These are phyloP conservation scores for Penicillium mononematosum DNA, from an alignment of 495 filamentous ascomycete genomes.

Conservation along the genomic window DNA sequence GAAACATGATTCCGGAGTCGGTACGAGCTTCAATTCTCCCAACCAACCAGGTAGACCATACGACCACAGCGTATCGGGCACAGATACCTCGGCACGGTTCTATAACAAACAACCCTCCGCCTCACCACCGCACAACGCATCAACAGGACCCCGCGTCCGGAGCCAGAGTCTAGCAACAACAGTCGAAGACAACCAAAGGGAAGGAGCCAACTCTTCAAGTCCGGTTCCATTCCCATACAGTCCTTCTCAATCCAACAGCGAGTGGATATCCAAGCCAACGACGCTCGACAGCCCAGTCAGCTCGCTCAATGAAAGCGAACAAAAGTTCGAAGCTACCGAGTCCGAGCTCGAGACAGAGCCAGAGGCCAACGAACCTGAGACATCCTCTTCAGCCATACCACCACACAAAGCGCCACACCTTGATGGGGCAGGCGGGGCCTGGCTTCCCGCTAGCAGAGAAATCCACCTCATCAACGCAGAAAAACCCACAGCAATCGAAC, in stretches of 20 bases:
- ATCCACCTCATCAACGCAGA: constrained; percentile 5
- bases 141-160: constrained; percentile 9
- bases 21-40: constrained; percentile 12
- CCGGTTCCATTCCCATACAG: constrained; percentile 24
- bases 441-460: constrained; percentile 19
- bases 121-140: constrained; percentile 10
- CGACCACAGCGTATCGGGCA: constrained; percentile 8
- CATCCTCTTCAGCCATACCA: constrained; percentile 1
- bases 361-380: not conserved
- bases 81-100: constrained; percentile 16
- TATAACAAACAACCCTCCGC: constrained; percentile 17
- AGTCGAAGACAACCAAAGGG: constrained; percentile 5
- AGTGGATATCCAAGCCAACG: constrained; percentile 6
- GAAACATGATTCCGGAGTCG: constrained; percentile 10
- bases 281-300: constrained; percentile 1
- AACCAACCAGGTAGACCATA: not conserved
- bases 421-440: constrained; percentile 17
- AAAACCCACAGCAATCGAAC: not conserved
- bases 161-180: constrained; percentile 16
- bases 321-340: not conserved
- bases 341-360: not conserved
- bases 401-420: constrained; percentile 5
- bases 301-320: not conserved
- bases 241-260: constrained; percentile 16
- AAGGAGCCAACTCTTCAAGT: constrained; percentile 21